phyloP scores from a whole-genome alignment of 2,329 filamentous ascomycete genomes.

The Colletotrichum lupini region DNA sequence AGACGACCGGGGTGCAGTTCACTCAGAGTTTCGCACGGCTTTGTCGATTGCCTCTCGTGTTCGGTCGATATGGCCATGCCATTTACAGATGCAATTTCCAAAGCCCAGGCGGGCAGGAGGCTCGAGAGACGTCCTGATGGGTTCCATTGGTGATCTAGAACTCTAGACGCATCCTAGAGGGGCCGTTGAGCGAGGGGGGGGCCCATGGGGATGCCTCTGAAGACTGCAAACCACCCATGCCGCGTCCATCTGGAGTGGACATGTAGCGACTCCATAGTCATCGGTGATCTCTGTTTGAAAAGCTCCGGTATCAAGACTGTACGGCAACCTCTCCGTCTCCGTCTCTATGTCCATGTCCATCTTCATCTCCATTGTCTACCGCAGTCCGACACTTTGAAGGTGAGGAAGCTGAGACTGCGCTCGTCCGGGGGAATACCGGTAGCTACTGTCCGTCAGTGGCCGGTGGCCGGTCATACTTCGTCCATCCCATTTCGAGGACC shows the following conservation, averaged over 20 bases:
- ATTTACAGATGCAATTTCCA: constrained; percentile 36
- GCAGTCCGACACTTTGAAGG: not conserved
- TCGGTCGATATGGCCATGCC: constrained; percentile 27
- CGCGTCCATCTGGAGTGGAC: constrained; percentile 28
- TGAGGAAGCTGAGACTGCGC: not conserved
- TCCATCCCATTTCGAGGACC: too few relatives aligned
- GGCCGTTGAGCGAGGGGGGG: constrained; percentile 13
- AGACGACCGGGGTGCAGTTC: not conserved
- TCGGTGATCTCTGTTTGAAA: constrained; percentile 3
- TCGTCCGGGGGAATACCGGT: not conserved
- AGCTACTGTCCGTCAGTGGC: too few relatives aligned
- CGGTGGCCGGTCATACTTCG: too few relatives aligned
- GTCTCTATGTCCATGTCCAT: too few relatives aligned
- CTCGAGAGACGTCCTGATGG: constrained; percentile 14
- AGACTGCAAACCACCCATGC: not conserved
- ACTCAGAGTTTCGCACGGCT: not conserved
- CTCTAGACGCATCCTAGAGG: constrained; percentile 23
- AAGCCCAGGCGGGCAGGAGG: constrained; percentile 9
- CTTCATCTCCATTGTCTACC: not conserved
- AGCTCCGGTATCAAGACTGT: constrained; percentile 1
- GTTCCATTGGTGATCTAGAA: constrained; percentile 28
- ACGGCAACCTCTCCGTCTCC: not conserved
- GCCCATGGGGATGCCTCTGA: not conserved
- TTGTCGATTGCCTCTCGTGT: constrained; percentile 27
- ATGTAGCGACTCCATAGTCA: not conserved